Base-by-base conservation (phyloP, 257 asterid genomes). In the Orobanche coerulescens region DNA sequence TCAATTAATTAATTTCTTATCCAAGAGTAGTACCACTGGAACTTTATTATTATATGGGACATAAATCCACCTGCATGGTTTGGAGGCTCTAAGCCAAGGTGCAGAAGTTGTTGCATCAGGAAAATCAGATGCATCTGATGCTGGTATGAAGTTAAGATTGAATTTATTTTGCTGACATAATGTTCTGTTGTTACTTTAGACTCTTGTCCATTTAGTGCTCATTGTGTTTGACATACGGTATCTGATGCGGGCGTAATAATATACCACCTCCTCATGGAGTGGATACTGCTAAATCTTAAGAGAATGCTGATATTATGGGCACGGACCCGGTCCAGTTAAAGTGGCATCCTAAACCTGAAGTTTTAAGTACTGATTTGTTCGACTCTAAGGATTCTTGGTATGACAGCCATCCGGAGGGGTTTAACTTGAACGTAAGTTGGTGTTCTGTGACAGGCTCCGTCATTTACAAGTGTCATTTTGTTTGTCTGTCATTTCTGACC, bases 91-190 rank as follows among this genome's bases (percentile, higher is more conserved):
- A 69, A 76, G 65, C 56, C 70, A 78, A 78, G 98, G 90, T 54
- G 88, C 96, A 36, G 95, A 84, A 74, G 90, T 81, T 70, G 94
- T 88, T 72, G 87, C 83, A 68, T 79, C 87, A 1, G 95, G 93
- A 68, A 66, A 68, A 58, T 69, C 76, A 7, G 81, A 84, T 74
- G 78, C 68, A 61, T 75, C 86, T 58, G 86, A 76, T 76, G 98
- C 96, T 19, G 84, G 98, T 92, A 84, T 54, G 74, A 30, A 13
- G 40, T 47, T 14, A n/a, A n/a, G n/a, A n/a, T n/a, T n/a, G n/a
- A n/a, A n/a, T n/a, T 47, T 70, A 34, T 24, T 36, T 24, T 65
- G 39, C 37, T 49, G 46, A n/a, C n/a, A n/a, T n/a, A n/a, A n/a
- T n/a, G n/a, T n/a, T n/a, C 22, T n/a, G n/a, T n/a, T n/a, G 47